These are phyloP conservation scores for Boletus sensibilis DNA, from an alignment of 768 basidiomycete genomes.

Conservation along the genomic window DNA sequence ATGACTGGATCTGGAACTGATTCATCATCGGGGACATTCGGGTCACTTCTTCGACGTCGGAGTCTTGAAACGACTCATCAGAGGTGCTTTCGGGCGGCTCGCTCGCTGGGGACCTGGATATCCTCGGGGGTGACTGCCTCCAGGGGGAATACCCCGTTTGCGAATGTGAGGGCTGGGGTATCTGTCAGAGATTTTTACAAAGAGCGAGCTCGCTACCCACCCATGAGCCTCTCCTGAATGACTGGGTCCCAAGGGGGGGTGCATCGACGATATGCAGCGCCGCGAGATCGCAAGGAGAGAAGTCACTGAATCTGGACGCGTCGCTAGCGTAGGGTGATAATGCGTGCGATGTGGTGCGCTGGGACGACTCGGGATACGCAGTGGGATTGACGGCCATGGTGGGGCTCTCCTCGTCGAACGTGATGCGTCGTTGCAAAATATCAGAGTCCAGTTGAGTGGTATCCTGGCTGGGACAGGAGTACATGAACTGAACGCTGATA, in stretches of 20 bases:
- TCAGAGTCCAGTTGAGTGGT: conserved; percentile 26
- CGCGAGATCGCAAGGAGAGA: conserved; percentile 12
- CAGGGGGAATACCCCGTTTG: conserved; percentile 14
- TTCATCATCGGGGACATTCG: conserved; percentile 34
- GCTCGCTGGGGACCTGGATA: conserved; percentile 29
- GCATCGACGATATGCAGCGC: conserved; percentile 10
- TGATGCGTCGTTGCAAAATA: conserved; percentile 22
- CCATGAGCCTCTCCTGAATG: conserved; percentile 27
- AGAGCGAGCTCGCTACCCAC: conserved; percentile 13
- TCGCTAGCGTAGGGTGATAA: conserved; percentile 16
- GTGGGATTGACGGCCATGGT: conserved; percentile 3
- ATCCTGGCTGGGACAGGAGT: conserved; percentile 22
- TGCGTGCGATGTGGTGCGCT: conserved; percentile 29
- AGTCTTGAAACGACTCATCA: conserved; percentile 30
- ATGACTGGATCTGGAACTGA: conserved; percentile 29
- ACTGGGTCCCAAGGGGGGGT: conserved; percentile 10
- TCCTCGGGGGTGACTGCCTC: conserved; percentile 12
- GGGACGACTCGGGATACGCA: conserved; percentile 32
- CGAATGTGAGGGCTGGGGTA: conserved; percentile 19
- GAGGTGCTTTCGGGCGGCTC: conserved; percentile 31
- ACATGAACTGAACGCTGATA: conserved; percentile 34
- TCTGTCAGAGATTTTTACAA: conserved; percentile 18
- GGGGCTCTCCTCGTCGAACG: conserved; percentile 5
- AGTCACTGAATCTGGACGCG: conserved; percentile 10
- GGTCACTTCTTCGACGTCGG: conserved; percentile 26